phyloP scores from a whole-genome alignment of 1,284 basidiomycete genomes.

The Fomitiporia mediterranea region DNA sequence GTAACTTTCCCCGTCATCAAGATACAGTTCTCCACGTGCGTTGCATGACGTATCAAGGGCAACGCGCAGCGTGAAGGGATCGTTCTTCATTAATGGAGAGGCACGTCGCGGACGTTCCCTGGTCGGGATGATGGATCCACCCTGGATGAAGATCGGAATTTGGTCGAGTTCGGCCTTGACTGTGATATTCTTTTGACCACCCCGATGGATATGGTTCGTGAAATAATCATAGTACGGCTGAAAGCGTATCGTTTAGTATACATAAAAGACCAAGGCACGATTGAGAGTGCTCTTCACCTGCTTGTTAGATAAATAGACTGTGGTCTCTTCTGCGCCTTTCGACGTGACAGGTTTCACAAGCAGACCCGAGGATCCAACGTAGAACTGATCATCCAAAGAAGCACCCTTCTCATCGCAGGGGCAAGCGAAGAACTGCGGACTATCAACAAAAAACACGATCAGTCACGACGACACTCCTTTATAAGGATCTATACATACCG shows the following conservation, averaged over 20 bases:
- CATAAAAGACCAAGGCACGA: background rate
- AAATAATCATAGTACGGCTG: conserved; percentile 97
- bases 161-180: conserved; percentile 75
- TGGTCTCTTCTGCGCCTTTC: conserved; percentile 65
- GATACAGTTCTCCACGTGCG: conserved; percentile 85
- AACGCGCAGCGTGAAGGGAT: conserved; percentile 90
- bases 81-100: conserved; percentile 82
- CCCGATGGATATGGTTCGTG: conserved; percentile 61
- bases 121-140: conserved; percentile 87
- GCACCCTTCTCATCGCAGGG: conserved; percentile 85
- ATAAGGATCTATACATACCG: conserved; percentile 41
- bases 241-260: background rate
- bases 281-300: conserved; percentile 44
- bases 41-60: conserved; percentile 64
- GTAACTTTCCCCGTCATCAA: conserved; percentile 92
- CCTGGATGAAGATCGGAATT: conserved; percentile 84
- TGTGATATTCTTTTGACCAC: conserved; percentile 60
- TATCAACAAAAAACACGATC: conserved; percentile 27
- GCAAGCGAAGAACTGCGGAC: conserved; percentile 93
- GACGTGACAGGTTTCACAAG: conserved; percentile 89
- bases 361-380: conserved; percentile 82
- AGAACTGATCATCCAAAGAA: conserved; percentile 91
- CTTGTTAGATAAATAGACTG: conserved; percentile 85
- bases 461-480: background rate
- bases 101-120: conserved; percentile 85